Percentiles rank a stretch among this genome's conserved stretches.
These are phyloP conservation scores for Carpinus viminea DNA, from an alignment of 306 rosid genomes.

Conservation along the genomic window DNA sequence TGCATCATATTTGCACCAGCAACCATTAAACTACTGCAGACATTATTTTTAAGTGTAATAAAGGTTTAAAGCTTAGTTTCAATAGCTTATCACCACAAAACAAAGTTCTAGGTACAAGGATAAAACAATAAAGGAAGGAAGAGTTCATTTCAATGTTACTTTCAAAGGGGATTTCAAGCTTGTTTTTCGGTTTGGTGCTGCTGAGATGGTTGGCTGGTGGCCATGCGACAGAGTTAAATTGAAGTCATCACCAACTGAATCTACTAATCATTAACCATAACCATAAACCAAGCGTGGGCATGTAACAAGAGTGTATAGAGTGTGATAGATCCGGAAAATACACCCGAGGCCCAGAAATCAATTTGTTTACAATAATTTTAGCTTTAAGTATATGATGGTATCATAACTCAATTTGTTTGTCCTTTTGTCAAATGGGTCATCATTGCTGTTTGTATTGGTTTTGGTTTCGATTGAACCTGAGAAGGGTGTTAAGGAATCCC, in stretches of 20 bases:
- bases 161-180: not conserved
- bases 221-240: not conserved
- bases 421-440: no score
- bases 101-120: not conserved
- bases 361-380: no score
- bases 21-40: not conserved
- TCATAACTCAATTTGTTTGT: no score
- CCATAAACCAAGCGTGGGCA: no score
- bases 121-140: not conserved
- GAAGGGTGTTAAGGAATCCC: no score
- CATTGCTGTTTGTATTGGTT: no score
- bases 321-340: no score
- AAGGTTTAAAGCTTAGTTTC: not conserved
- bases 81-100: not conserved
- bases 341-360: no score
- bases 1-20: constrained; percentile 28
- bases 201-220: not conserved
- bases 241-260: not conserved
- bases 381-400: no score
- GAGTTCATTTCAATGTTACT: not conserved
- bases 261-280: not conserved
- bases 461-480: no score
- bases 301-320: no score
- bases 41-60: not conserved
- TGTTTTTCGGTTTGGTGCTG: not conserved